A percentile compares a stretch with the other conserved stretches of the same genome.
Conservation (phyloP, 1,139 yeast genomes). For the Pneumocystis sp. region DNA sequence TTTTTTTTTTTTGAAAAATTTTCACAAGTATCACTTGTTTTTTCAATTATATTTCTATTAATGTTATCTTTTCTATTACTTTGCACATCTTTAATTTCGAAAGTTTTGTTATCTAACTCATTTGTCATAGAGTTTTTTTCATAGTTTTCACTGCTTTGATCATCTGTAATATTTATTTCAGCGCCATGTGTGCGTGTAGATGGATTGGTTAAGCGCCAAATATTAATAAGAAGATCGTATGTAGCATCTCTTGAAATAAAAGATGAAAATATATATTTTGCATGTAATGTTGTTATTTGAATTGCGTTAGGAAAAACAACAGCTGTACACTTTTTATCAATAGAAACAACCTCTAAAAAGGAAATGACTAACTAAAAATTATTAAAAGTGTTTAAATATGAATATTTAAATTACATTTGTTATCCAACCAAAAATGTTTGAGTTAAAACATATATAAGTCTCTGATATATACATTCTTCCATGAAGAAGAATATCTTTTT, state of each 20-base stretch:
- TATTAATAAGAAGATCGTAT: constrained; percentile 40
- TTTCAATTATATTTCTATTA: constrained; percentile 1
- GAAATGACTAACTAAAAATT: constrained; percentile 38
- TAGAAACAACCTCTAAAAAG: constrained; percentile 50
- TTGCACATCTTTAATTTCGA: constrained; percentile 15
- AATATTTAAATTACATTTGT: constrained; percentile 32
- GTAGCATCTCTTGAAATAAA: constrained; percentile 72
- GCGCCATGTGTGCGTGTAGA: constrained; percentile 30
- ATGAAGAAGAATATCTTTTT: constrained; percentile 77
- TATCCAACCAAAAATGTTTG: constrained; percentile 88
- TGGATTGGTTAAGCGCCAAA: constrained; percentile 23
- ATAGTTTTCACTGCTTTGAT: constrained; percentile 12
- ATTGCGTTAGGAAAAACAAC: constrained; percentile 89
- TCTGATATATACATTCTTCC: constrained; percentile 81
- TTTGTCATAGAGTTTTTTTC: constrained; percentile 15
- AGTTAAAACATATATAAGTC: constrained; percentile 67
- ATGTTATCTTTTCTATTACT: constrained; percentile 17
- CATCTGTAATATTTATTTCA: constrained; percentile 17
- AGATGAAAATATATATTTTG: constrained; percentile 58
- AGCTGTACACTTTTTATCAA: constrained; percentile 73
- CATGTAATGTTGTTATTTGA: constrained; percentile 49
- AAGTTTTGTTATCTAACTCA: constrained; percentile 14
- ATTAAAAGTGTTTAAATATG: not conserved
- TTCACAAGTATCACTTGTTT: not conserved
- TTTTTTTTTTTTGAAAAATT: not conserved